Evolutionary conservation across 768 basidiomycete species (phyloP).

Genomic region (Saitozyma sp.): DNA sequence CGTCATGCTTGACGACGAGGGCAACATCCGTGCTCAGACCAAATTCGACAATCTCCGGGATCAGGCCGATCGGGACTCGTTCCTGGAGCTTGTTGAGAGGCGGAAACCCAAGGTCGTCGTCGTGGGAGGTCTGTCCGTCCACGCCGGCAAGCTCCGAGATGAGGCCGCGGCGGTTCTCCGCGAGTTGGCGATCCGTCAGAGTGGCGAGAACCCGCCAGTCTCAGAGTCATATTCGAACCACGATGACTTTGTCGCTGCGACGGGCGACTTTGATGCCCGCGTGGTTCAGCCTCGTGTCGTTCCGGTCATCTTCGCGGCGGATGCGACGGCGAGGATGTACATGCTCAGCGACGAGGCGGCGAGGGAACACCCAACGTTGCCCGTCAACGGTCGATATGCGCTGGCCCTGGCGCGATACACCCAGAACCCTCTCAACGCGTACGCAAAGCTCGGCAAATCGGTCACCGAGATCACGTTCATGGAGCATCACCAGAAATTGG

Average conservation of each 20-base stretch:
- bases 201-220: constrained; percentile 30
- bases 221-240: constrained; percentile 30
- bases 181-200: constrained; percentile 31
- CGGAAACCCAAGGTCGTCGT: constrained; percentile 85
- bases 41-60: constrained; percentile 85
- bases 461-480: constrained; percentile 80
- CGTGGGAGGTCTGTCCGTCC: constrained; percentile 81
- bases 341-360: constrained; percentile 83
- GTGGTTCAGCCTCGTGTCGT: constrained; percentile 22
- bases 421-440: constrained; percentile 93
- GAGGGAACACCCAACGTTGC: constrained; percentile 77
- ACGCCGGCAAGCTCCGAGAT: constrained; percentile 58
- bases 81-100: constrained; percentile 75
- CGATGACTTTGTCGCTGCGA: constrained; percentile 32
- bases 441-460: constrained; percentile 81
- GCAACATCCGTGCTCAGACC: constrained; percentile 83
- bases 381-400: constrained; percentile 82
- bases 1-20: constrained; percentile 82
- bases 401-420: constrained; percentile 88
- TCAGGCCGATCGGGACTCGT: constrained; percentile 66
- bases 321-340: constrained; percentile 91
- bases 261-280: constrained; percentile 27
- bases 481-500: constrained; percentile 81
- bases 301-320: constrained; percentile 71
- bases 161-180: constrained; percentile 39